Percentiles rank a stretch among this genome's conserved stretches.
phyloP scores from a whole-genome alignment of 352 stramenopile species.

The Phytopythium kandeliae region DNA sequence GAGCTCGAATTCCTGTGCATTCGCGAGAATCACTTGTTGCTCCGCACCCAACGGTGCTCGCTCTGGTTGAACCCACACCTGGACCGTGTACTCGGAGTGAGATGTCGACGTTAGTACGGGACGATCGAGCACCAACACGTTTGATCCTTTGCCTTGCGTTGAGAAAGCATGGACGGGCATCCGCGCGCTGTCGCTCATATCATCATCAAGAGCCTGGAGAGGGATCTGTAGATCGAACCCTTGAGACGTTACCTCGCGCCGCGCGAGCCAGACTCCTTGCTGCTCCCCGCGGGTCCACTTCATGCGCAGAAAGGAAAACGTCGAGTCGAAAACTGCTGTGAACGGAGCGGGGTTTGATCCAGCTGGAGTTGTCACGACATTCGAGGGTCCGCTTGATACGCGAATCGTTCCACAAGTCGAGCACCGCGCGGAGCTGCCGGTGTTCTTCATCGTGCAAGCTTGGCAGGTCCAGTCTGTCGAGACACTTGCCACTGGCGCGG shows the following conservation, averaged over 20 bases:
- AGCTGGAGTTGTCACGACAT: constrained; percentile 16
- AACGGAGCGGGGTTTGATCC: constrained; percentile 78
- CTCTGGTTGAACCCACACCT: constrained; percentile 61
- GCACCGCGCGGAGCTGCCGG: constrained; percentile 49
- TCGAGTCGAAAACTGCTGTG: constrained; percentile 44
- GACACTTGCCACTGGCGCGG: constrained; percentile 14
- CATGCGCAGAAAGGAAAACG: constrained; percentile 69
- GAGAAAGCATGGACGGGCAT: constrained; percentile 55
- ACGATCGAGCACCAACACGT: constrained; percentile 61
- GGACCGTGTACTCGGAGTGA: constrained; percentile 51
- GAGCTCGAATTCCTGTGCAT: constrained; percentile 55
- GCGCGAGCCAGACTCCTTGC: constrained; percentile 73
- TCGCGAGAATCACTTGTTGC: constrained; percentile 50
- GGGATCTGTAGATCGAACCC: constrained; percentile 33
- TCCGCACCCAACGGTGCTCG: constrained; percentile 9
- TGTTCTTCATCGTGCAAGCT: constrained; percentile 77
- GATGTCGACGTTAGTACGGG: constrained; percentile 41
- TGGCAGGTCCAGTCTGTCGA: constrained; percentile 53
- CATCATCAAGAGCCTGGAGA: constrained; percentile 25
- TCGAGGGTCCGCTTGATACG: constrained; percentile 28
- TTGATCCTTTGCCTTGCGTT: constrained; percentile 32
- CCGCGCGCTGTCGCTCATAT: constrained; percentile 50
- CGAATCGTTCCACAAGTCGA: constrained; percentile 65
- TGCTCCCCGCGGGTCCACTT: constrained; percentile 80
- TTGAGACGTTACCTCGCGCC: constrained; percentile 21